Conservation (phyloP, 2,329 filamentous ascomycete genomes). For the Trichoderma simmonsii region DNA sequence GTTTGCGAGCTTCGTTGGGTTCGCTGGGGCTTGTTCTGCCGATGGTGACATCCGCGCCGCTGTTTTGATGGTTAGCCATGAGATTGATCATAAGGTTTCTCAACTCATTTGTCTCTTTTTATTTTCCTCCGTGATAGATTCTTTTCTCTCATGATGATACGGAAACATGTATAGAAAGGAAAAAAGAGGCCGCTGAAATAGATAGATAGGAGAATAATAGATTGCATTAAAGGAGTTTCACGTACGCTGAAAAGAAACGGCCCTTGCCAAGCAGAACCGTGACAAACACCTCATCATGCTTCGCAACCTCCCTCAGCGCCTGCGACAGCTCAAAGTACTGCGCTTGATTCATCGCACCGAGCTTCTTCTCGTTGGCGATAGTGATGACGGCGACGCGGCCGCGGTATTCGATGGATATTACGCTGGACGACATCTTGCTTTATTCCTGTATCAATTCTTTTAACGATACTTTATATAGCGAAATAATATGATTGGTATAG, state of each 20-base stretch:
- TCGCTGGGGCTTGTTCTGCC: conserved; percentile 41
- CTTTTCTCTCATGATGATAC: neutral
- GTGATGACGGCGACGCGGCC: conserved; percentile 67
- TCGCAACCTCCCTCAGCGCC: conserved; percentile 73
- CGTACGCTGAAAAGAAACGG: conserved; percentile 83
- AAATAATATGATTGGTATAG: neutral
- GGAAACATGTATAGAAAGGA: neutral
- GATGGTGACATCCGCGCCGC: conserved; percentile 74
- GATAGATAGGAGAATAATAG: neutral
- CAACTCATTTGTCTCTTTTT: neutral
- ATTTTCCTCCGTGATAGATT: neutral
- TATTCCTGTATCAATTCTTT: neutral
- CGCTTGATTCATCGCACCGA: conserved; percentile 72
- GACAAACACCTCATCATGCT: conserved; percentile 74
- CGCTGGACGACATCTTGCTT: neutral
- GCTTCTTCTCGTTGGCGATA: conserved; percentile 79
- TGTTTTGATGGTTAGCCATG: conserved; percentile 33
- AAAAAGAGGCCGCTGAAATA: neutral
- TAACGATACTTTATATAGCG: neutral
- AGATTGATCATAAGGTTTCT: neutral
- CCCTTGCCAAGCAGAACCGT: conserved; percentile 83
- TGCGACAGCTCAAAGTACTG: conserved; percentile 76
- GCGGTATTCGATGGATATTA: conserved; percentile 40
- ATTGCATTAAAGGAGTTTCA: conserved; percentile 12
- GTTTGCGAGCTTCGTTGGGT: conserved; percentile 39